Base-by-base conservation (phyloP, 1,139 yeast species). In the Scheffersomyces parashehatae region DNA sequence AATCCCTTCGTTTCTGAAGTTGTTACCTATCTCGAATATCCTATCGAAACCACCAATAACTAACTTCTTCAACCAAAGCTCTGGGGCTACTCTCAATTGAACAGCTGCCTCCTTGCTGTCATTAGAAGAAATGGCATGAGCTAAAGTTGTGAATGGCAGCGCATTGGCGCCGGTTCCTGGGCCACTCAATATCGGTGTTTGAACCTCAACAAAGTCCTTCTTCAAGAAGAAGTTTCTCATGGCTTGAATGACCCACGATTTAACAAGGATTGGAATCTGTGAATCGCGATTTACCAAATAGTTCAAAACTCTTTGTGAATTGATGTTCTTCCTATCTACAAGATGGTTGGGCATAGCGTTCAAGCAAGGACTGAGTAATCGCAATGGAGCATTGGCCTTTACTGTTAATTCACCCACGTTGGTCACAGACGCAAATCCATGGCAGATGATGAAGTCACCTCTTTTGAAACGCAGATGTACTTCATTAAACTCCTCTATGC, bases 141-240 rank as follows among this genome's bases (percentile, higher is more conserved):
- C 73, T 0, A 54, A 42, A 0, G 97, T 88, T 1, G 58, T 56
- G 54, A 93, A 93, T 0, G 98, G 96, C 16, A 78, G 77, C 0
- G 98, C 98, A 54, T 84, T 82, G 1, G 99, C 98, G 2, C 98
- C 98, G 5, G 95, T 88, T 1, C 90, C 77, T 36, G 77, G 65
- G 24, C 79, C 76, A 0, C 90, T 81, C 12, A 93, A 63, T 1
- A 89, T 79, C 0, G 99, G 99, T 0, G 99, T 93, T 44, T 84
- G 87, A 0, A 93, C 95, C 59, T 90, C 97, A 14, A 88, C 52
- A 53, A 90, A 95, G 1, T 70, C 80, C n/a, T 70, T 65, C 0
- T 60, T 53, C 15, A 73, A 68, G 30, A 91, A 73, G 55, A 80
- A 90, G 3, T 59, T 54, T 24, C 97, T 67, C 5, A 91, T 70